Conservation (phyloP, 176 grass and related monocot species). For the Musa schizocarpa region DNA sequence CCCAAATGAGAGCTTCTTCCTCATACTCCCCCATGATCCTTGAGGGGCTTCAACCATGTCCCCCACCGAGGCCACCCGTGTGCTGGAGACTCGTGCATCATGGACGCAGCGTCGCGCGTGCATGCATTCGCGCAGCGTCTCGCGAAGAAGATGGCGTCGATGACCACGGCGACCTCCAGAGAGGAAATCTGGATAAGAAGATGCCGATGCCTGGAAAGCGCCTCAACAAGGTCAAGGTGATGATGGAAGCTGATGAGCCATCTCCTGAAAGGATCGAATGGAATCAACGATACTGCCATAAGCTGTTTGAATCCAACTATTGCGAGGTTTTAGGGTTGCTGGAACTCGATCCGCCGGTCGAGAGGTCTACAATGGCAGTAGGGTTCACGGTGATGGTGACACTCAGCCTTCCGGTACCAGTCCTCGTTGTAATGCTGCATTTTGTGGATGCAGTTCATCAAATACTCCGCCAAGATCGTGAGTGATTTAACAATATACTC, state of each 20-base stretch:
- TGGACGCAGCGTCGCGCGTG: too few relatives aligned
- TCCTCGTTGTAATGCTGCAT: constrained; percentile 33
- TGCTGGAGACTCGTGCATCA: background rate
- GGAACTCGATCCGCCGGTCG: constrained; percentile 22
- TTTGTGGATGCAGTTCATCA: constrained; percentile 33
- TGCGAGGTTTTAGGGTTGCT: constrained; percentile 26
- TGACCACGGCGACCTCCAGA: background rate
- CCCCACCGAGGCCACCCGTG: background rate
- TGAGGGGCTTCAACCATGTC: background rate
- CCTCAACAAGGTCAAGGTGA: background rate
- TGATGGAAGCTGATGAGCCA: background rate
- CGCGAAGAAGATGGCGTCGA: background rate
- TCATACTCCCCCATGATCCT: background rate
- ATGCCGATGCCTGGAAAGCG: background rate
- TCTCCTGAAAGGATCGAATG: background rate
- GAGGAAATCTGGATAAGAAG: background rate
- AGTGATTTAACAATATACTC: background rate
- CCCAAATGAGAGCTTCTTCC: background rate
- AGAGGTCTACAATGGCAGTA: constrained; percentile 27
- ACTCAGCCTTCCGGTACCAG: constrained; percentile 33
- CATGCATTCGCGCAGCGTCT: background rate
- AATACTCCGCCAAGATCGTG: constrained; percentile 16
- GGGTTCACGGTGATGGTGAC: constrained; percentile 36
- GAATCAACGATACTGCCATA: constrained; percentile 12
- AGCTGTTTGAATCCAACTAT: constrained; percentile 24